phyloP scores from a whole-genome alignment of 352 stramenopile species.

The Saprolegnia parasitica region DNA sequence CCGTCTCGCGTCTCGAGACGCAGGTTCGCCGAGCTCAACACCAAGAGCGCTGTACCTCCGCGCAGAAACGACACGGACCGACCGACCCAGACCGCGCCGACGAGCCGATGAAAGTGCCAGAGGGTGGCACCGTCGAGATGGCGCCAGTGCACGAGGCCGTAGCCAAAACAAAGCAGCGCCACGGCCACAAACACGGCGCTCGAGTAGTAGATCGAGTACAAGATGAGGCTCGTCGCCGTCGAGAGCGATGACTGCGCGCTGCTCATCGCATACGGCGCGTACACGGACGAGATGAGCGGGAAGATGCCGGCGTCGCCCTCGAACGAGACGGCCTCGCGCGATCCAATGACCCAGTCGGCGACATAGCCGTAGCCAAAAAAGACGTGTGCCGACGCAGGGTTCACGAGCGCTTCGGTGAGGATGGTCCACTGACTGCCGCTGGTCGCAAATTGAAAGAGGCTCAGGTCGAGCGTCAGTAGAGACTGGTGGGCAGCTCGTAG shows the following conservation, averaged over 20 bases:
- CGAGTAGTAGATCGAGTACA: not conserved
- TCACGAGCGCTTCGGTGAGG: not conserved
- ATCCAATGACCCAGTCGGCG: not conserved
- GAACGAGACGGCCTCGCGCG: not conserved
- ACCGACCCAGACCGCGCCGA: conserved; percentile 7
- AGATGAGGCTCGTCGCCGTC: not conserved
- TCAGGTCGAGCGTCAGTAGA: too few relatives aligned
- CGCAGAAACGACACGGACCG: not conserved
- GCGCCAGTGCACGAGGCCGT: not conserved
- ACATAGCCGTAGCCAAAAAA: not conserved
- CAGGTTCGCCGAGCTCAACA: not conserved
- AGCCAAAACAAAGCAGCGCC: not conserved
- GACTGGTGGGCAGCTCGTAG: too few relatives aligned
- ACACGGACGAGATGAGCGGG: not conserved
- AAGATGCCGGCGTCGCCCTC: not conserved
- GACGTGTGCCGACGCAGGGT: not conserved
- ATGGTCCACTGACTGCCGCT: not conserved
- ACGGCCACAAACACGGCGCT: not conserved
- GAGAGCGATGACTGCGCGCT: too few relatives aligned
- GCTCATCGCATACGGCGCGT: not conserved
- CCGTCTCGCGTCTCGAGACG: not conserved
- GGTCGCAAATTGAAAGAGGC: not conserved
- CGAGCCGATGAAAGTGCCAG: not conserved
- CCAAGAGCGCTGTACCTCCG: not conserved
- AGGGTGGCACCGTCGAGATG: too few relatives aligned